Conservation (phyloP, 768 basidiomycete species). For the Pisolithus sp. region DNA sequence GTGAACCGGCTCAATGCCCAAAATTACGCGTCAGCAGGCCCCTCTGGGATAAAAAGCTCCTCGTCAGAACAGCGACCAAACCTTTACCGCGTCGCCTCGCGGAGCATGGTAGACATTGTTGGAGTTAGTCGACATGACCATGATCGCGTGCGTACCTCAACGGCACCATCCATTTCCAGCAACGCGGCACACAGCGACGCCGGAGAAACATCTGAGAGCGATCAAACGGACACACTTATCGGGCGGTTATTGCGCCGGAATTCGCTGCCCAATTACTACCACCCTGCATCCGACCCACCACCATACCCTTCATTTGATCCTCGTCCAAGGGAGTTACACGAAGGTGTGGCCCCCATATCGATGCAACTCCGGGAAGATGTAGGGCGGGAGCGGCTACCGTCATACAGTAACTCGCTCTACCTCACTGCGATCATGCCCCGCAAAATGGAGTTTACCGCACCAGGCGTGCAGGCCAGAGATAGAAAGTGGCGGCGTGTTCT, state of each 20-base stretch:
- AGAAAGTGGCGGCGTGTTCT: conserved; percentile 87
- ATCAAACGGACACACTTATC: conserved; percentile 22
- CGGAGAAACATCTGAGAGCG: conserved; percentile 15
- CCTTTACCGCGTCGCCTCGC: conserved; percentile 55
- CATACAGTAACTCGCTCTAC: conserved; percentile 77
- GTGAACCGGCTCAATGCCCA: not conserved
- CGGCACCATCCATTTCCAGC: conserved; percentile 9
- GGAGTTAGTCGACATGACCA: conserved; percentile 23
- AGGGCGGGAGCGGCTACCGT: conserved; percentile 72
- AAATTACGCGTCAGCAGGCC: conserved; percentile 3
- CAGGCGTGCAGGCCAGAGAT: conserved; percentile 84
- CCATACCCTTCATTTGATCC: conserved; percentile 54
- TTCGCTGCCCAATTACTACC: conserved; percentile 65
- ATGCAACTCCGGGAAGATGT: conserved; percentile 34
- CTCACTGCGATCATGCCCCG: conserved; percentile 77
- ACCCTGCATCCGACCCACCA: conserved; percentile 51
- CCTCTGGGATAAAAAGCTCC: conserved; percentile 1
- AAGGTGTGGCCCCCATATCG: conserved; percentile 28
- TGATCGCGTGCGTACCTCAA: conserved; percentile 8
- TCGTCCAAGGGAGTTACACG: conserved; percentile 35
- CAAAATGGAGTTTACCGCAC: conserved; percentile 87
- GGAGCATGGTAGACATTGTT: conserved; percentile 56
- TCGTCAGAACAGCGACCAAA: conserved; percentile 28
- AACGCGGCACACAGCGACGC: not conserved
- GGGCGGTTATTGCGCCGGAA: conserved; percentile 48